A percentile compares a stretch with the other conserved stretches of the same genome.
phyloP scores from a whole-genome alignment of 306 rosid species.

The Sophora flavescens region DNA sequence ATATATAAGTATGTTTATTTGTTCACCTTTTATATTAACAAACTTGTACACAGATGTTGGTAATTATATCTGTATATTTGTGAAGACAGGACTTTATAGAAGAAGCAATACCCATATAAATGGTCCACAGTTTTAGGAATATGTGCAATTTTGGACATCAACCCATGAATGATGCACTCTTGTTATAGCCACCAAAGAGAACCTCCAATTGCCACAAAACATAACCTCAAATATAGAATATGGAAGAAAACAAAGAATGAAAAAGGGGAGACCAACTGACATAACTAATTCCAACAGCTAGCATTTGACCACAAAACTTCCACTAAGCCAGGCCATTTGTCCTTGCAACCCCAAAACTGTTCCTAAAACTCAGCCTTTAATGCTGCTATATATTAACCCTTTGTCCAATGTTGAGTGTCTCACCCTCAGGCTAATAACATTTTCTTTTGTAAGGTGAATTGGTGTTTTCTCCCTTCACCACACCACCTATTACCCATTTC shows the following conservation, averaged over 20 bases:
- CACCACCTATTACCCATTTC: slow-evolving; percentile 39
- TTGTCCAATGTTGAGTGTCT: background rate
- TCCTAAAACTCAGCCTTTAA: slow-evolving; percentile 46
- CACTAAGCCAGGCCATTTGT: slow-evolving; percentile 6
- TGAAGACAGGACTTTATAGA: background rate
- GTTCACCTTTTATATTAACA: background rate
- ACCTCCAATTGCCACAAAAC: background rate
- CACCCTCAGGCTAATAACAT: slow-evolving; percentile 41
- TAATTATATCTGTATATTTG: background rate
- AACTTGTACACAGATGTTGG: background rate
- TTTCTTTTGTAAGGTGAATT: background rate
- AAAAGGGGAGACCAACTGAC: slow-evolving; percentile 17
- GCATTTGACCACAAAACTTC: slow-evolving; percentile 32
- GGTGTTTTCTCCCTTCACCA: background rate
- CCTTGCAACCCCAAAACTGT: slow-evolving; percentile 20
- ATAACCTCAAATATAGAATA: slow-evolving; percentile 2
- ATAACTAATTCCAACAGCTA: slow-evolving; percentile 38
- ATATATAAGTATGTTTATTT: background rate
- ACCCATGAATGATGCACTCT: background rate
- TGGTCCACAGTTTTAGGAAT: background rate
- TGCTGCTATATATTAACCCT: slow-evolving; percentile 41
- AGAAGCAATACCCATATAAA: background rate
- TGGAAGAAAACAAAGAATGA: background rate
- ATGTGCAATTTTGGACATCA: background rate
- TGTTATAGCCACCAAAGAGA: background rate